Conservation (phyloP, 2,329 filamentous ascomycete genomes). For the Aspergillus tamarii region DNA sequence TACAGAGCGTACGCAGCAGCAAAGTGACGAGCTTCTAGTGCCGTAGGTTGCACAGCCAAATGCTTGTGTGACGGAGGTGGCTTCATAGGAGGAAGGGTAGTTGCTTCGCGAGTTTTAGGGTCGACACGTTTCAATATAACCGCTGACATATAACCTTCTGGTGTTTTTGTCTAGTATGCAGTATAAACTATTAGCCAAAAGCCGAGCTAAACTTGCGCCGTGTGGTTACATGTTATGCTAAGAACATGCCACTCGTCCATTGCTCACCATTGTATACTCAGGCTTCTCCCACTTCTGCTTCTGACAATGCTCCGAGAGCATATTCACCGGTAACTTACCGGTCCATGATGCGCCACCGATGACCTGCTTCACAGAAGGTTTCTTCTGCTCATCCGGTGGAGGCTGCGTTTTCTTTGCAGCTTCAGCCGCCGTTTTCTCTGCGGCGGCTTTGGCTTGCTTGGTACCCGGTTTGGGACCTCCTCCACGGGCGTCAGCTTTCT, state of each 20-base stretch:
- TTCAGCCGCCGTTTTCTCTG: slow-evolving; percentile 34
- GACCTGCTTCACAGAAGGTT: slow-evolving; percentile 69
- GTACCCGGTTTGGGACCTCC: slow-evolving; percentile 45
- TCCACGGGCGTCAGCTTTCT: slow-evolving; percentile 43
- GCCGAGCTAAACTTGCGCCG: slow-evolving; percentile 6
- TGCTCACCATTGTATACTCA: slow-evolving; percentile 77
- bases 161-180: slow-evolving; percentile 61
- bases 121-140: slow-evolving; percentile 76
- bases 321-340: slow-evolving; percentile 90
- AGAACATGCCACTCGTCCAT: slow-evolving; percentile 1
- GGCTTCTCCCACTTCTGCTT: slow-evolving; percentile 95
- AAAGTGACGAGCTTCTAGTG: slow-evolving; percentile 89
- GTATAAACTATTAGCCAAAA: slow-evolving; percentile 20
- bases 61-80: slow-evolving; percentile 77
- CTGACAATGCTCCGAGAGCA: slow-evolving; percentile 92
- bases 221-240: neutral
- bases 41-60: slow-evolving; percentile 73
- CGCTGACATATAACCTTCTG: slow-evolving; percentile 76
- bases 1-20: slow-evolving; percentile 91
- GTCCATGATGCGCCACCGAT: slow-evolving; percentile 97
- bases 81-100: slow-evolving; percentile 77
- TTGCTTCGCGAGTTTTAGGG: slow-evolving; percentile 78
- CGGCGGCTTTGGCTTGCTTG: slow-evolving; percentile 45
- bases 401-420: slow-evolving; percentile 38
- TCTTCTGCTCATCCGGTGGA: slow-evolving; percentile 55